A percentile compares a stretch with the other conserved stretches of the same genome.
phyloP scores from a whole-genome alignment of 345 rosid genomes.

The Eutrema japonicum region DNA sequence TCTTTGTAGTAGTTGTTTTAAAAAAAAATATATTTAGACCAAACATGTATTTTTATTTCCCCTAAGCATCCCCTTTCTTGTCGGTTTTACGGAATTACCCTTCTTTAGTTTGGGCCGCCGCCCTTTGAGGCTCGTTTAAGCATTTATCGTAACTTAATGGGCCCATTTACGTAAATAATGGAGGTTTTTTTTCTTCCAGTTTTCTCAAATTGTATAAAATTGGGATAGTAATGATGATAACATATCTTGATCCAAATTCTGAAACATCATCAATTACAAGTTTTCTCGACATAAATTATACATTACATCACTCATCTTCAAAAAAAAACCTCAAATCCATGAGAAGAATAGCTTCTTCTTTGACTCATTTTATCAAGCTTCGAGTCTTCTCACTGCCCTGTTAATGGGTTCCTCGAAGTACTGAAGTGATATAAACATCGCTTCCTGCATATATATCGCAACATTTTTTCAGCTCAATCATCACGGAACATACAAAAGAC shows the following conservation, averaged over 20 bases:
- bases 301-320: slow-evolving; percentile 2
- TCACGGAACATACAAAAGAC: not conserved
- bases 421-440: slow-evolving; percentile 83
- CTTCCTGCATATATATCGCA: slow-evolving; percentile 59
- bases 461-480: slow-evolving; percentile 22
- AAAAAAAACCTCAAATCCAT: not conserved
- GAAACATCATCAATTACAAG: not conserved
- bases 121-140: too few species aligned
- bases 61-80: too few species aligned
- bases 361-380: slow-evolving; percentile 13
- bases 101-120: too few species aligned
- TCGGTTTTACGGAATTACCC: too few species aligned
- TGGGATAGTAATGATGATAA: slow-evolving; percentile 7
- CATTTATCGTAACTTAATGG: too few species aligned
- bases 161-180: too few species aligned
- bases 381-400: slow-evolving; percentile 55
- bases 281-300: slow-evolving; percentile 2
- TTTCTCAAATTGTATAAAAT: too few species aligned
- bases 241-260: not conserved
- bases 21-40: too few species aligned
- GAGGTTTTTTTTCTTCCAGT: too few species aligned
- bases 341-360: slow-evolving; percentile 1
- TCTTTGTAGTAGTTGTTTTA: too few species aligned
- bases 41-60: too few species aligned
- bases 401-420: slow-evolving; percentile 81